Evolutionary conservation across 331 rosid genomes (phyloP).

Genomic region (Cydonia oblonga): DNA sequence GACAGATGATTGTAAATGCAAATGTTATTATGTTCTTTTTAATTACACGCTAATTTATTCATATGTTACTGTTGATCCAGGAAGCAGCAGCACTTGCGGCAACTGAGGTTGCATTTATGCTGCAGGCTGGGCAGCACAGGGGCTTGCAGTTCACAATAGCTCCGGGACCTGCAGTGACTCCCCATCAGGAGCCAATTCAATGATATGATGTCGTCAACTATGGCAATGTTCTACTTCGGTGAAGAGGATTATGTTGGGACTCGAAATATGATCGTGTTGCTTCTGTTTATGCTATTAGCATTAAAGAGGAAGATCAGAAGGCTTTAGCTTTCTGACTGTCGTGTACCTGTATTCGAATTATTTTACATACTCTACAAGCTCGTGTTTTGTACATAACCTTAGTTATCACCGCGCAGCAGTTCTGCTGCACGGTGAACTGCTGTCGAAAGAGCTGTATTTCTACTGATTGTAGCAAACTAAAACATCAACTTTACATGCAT

Average conservation of each 20-base stretch:
- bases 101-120: constrained; percentile 46
- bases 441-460: background rate
- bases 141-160: constrained; percentile 36
- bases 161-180: constrained; percentile 29
- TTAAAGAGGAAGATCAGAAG: constrained; percentile 15
- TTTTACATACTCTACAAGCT: background rate
- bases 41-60: background rate
- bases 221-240: background rate
- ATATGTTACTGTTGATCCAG: constrained; percentile 22
- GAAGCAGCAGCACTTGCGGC: constrained; percentile 44
- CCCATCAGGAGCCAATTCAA: constrained; percentile 34
- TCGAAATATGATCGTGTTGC: constrained; percentile 9
- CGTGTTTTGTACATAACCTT: constrained; percentile 17
- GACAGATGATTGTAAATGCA: background rate
- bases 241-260: background rate
- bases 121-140: constrained; percentile 37
- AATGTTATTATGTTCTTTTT: background rate
- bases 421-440: background rate
- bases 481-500: background rate
- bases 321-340: constrained; percentile 1
- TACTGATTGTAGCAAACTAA: constrained; percentile 9
- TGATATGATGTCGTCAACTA: background rate
- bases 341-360: constrained; percentile 5
- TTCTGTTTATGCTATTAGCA: background rate
- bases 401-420: background rate